These are phyloP conservation scores for Globisporangium alternatum DNA, from an alignment of 352 stramenopile genomes.

Conservation along the genomic window DNA sequence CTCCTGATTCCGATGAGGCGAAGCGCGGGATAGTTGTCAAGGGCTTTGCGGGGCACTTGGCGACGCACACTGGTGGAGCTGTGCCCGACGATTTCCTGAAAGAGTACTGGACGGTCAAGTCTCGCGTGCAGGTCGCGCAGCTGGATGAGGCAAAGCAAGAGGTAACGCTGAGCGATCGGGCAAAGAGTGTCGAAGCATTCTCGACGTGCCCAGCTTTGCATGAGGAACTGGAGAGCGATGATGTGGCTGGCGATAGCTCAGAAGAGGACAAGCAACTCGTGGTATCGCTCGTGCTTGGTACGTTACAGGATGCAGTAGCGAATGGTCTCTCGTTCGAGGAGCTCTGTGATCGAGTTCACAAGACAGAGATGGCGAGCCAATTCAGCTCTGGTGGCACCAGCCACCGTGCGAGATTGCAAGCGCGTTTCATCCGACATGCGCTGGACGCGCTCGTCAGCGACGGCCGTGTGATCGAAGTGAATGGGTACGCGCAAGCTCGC, in stretches of 20 bases:
- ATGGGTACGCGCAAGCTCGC: constrained; percentile 49
- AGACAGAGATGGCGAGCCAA: neutral
- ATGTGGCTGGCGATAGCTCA: neutral
- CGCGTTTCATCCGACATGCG: constrained; percentile 24
- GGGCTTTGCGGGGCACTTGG: constrained; percentile 65
- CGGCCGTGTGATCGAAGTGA: constrained; percentile 53
- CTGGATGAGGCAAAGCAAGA: constrained; percentile 23
- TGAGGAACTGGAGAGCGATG: neutral
- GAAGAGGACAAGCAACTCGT: neutral
- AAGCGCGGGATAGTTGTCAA: constrained; percentile 52
- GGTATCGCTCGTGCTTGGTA: neutral
- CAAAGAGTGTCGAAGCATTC: constrained; percentile 40
- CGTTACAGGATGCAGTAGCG: neutral
- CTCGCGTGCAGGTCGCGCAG: constrained; percentile 27
- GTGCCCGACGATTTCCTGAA: constrained; percentile 68
- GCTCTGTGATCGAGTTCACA: neutral
- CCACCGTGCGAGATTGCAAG: neutral
- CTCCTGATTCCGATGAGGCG: constrained; percentile 18
- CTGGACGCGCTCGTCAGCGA: constrained; percentile 39
- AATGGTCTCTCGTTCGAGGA: constrained; percentile 17
- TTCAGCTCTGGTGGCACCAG: neutral
- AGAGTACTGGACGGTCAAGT: constrained; percentile 72
- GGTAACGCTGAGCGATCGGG: constrained; percentile 3
- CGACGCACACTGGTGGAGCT: constrained; percentile 38
- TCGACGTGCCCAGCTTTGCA: constrained; percentile 20